A percentile compares a stretch with the other conserved stretches of the same genome.
phyloP scores from a whole-genome alignment of 2,329 filamentous ascomycete species.

The Fusarium paranaense region DNA sequence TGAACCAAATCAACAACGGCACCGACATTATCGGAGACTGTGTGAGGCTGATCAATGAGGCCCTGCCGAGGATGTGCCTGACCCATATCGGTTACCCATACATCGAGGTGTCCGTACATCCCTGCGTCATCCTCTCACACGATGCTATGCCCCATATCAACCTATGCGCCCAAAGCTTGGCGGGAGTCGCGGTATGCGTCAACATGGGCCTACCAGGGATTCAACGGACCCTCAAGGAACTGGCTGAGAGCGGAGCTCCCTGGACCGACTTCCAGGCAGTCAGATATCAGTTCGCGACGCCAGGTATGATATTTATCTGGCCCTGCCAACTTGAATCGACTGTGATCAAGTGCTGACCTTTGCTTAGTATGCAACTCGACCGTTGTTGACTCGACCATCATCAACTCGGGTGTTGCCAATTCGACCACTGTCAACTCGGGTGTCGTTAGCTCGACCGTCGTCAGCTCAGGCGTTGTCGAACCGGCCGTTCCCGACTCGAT shows the following conservation, averaged over 20 bases:
- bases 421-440: too few relatives aligned
- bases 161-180: slow-evolving; percentile 13
- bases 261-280: slow-evolving; percentile 14
- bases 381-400: not conserved
- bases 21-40: not conserved
- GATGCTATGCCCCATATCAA: not conserved
- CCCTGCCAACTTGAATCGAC: not conserved
- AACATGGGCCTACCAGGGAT: slow-evolving; percentile 13
- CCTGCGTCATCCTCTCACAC: not conserved
- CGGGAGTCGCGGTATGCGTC: not conserved
- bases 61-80: not conserved
- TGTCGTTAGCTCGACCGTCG: too few relatives aligned
- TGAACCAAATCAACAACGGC: not conserved
- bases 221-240: slow-evolving; percentile 3
- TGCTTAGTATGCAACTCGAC: not conserved
- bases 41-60: not conserved
- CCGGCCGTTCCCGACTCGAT: not conserved
- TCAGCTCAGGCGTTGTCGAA: too few relatives aligned
- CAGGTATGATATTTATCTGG: not conserved
- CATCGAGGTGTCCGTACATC: not conserved
- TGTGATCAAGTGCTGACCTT: not conserved
- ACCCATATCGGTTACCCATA: not conserved
- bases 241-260: slow-evolving; percentile 22
- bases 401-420: too few relatives aligned
- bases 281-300: slow-evolving; percentile 2